A percentile compares a stretch with the other conserved stretches of the same genome.
These are phyloP conservation scores for Lagenidium sp. DNA, from an alignment of 352 stramenopile genomes.

Conservation along the genomic window DNA sequence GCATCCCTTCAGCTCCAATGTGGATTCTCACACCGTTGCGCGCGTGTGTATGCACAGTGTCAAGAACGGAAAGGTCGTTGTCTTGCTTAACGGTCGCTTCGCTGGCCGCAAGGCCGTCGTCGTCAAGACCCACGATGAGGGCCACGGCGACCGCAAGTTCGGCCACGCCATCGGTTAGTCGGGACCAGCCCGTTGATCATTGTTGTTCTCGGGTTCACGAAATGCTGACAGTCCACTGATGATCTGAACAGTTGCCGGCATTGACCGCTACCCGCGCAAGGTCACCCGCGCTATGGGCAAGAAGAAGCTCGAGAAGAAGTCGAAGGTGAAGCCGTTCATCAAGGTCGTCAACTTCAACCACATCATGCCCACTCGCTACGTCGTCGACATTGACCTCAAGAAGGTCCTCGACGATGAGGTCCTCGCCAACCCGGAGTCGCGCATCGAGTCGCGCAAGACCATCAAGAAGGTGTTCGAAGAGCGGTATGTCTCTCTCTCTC, in stretches of 20 bases:
- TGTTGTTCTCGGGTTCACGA: neutral
- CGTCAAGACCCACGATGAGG: conserved; percentile 98
- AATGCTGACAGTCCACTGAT: too few relatives aligned
- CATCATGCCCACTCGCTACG: conserved; percentile 99
- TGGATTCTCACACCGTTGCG: conserved; percentile 9
- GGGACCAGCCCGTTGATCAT: neutral
- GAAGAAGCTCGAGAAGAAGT: conserved; percentile 96
- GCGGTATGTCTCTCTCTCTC: conserved; percentile 59
- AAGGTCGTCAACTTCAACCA: conserved; percentile 99
- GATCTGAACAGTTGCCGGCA: conserved; percentile 90
- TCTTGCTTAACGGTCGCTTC: conserved; percentile 97
- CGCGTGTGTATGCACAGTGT: conserved; percentile 46
- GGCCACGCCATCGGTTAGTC: conserved; percentile 90
- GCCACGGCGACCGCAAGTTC: conserved; percentile 95
- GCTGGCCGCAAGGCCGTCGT: conserved; percentile 99
- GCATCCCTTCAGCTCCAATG: neutral
- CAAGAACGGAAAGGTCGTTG: conserved; percentile 99
- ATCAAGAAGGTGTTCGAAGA: conserved; percentile 99
- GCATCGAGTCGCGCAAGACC: conserved; percentile 94
- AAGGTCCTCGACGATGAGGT: conserved; percentile 93
- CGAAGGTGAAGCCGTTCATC: conserved; percentile 98
- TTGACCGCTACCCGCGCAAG: conserved; percentile 95
- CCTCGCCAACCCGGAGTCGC: conserved; percentile 70
- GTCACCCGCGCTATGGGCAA: conserved; percentile 96
- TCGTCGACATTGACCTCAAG: conserved; percentile 99